A percentile compares a stretch with the other conserved stretches of the same genome.
These are phyloP conservation scores for Phlegmacium glaucopus DNA, from an alignment of 768 basidiomycete genomes.

Conservation along the genomic window DNA sequence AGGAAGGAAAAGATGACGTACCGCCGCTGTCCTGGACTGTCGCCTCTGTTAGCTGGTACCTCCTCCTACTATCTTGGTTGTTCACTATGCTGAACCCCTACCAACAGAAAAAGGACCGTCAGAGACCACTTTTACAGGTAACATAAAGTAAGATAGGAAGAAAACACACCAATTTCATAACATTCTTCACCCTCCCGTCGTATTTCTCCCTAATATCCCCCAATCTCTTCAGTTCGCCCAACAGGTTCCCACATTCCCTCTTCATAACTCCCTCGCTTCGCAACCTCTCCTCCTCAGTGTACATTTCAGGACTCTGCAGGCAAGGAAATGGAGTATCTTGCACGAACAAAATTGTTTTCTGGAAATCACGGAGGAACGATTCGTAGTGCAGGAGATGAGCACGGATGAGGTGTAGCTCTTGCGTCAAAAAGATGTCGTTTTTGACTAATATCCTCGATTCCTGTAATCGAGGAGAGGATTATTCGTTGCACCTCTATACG, in stretches of 20 bases:
- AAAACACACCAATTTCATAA: conserved; percentile 44
- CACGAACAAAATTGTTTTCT: conserved; percentile 49
- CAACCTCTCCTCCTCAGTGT: conserved; percentile 1
- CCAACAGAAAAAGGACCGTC: background rate
- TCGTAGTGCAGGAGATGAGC: conserved; percentile 58
- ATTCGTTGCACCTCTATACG: background rate
- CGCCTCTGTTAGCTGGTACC: conserved; percentile 39
- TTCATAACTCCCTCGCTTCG: conserved; percentile 21
- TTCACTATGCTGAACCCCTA: conserved; percentile 47
- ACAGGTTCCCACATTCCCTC: conserved; percentile 44
- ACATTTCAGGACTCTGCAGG: conserved; percentile 20
- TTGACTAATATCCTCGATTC: conserved; percentile 41
- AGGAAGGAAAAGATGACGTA: conserved; percentile 10
- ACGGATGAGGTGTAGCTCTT: conserved; percentile 51
- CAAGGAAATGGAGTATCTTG: conserved; percentile 45
- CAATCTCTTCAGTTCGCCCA: conserved; percentile 48
- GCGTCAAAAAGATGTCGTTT: conserved; percentile 42
- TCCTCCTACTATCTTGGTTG: conserved; percentile 43
- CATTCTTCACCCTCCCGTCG: conserved; percentile 44
- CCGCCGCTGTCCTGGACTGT: conserved; percentile 39
- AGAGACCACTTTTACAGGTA: background rate
- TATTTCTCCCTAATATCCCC: conserved; percentile 39
- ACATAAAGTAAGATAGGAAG: background rate
- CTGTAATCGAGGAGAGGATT: conserved; percentile 20
- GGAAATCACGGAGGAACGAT: conserved; percentile 50